Evolutionary conservation across 345 rosid genomes (phyloP).

Genomic region (Aethionema arabicum): DNA sequence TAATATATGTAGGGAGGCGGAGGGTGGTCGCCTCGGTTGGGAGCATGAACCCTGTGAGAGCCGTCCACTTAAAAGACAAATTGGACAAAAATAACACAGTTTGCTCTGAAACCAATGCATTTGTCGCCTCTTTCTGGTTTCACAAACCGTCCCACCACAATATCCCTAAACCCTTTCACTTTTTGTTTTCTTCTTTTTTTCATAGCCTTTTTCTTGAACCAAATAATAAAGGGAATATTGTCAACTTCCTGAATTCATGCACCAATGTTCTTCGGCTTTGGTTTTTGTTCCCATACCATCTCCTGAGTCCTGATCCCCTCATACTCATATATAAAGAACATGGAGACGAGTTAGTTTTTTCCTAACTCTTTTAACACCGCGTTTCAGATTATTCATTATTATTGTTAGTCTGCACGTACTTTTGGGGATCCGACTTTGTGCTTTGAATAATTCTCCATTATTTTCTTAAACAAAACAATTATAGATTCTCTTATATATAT

Average conservation of each 20-base stretch:
- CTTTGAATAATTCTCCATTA: constrained; percentile 34
- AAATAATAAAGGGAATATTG: too few species aligned
- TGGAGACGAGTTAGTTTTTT: constrained; percentile 34
- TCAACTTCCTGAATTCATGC: constrained; percentile 24
- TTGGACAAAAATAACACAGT: not conserved
- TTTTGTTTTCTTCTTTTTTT: too few species aligned
- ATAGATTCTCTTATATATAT: constrained; percentile 24
- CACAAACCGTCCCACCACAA: constrained; percentile 28
- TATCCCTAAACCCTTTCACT: too few species aligned
- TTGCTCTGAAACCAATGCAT: constrained; percentile 30
- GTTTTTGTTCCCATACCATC: too few species aligned
- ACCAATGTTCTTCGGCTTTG: constrained; percentile 10
- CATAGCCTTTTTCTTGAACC: too few species aligned
- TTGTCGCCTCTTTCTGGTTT: constrained; percentile 32
- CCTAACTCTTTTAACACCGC: constrained; percentile 17
- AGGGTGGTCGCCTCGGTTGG: constrained; percentile 38
- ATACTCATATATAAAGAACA: constrained; percentile 23
- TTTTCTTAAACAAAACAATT: not conserved
- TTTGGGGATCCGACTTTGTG: constrained; percentile 15
- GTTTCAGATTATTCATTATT: constrained; percentile 3
- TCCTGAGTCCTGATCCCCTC: not conserved
- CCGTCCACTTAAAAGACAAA: constrained; percentile 28
- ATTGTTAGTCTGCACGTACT: constrained; percentile 37
- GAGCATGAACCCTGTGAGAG: constrained; percentile 32
- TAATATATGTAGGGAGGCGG: constrained; percentile 24